These are phyloP conservation scores for Houttuynia cordata DNA, from an alignment of 164 flowering plant genomes.

Conservation along the genomic window DNA sequence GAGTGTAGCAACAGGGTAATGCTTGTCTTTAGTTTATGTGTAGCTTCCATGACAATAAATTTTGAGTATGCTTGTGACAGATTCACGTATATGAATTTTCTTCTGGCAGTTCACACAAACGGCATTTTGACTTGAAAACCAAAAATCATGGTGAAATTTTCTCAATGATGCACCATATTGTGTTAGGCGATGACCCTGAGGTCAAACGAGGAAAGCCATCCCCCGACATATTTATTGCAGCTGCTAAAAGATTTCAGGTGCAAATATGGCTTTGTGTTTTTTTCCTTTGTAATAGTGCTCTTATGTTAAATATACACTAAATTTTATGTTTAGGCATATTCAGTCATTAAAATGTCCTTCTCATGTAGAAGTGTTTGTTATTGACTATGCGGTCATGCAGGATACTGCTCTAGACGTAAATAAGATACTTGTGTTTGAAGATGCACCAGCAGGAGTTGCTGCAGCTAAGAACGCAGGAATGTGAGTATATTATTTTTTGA, in stretches of 20 bases:
- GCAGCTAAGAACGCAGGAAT: conserved; percentile 88
- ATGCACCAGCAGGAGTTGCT: conserved; percentile 87
- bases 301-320: too few relatives aligned
- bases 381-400: conserved; percentile 7
- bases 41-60: neutral
- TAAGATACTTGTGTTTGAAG: conserved; percentile 85
- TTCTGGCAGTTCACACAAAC: conserved; percentile 51
- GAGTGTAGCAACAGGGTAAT: conserved; percentile 88
- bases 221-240: conserved; percentile 80
- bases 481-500: conserved; percentile 20
- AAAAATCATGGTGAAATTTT: conserved; percentile 68
- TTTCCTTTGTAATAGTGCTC: neutral
- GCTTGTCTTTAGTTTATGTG: neutral
- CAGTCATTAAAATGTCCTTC: too few relatives aligned
- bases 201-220: conserved; percentile 89
- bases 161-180: conserved; percentile 87
- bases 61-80: neutral
- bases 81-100: neutral
- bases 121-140: conserved; percentile 81
- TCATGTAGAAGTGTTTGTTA: too few relatives aligned
- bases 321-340: too few relatives aligned
- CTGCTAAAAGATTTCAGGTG: conserved; percentile 92
- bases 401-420: conserved; percentile 45
- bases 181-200: conserved; percentile 94
- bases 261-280: neutral